Percentiles rank a stretch among this genome's conserved stretches.
Conservation (phyloP, 1,284 basidiomycete species). For the Golubevia pallescens region DNA sequence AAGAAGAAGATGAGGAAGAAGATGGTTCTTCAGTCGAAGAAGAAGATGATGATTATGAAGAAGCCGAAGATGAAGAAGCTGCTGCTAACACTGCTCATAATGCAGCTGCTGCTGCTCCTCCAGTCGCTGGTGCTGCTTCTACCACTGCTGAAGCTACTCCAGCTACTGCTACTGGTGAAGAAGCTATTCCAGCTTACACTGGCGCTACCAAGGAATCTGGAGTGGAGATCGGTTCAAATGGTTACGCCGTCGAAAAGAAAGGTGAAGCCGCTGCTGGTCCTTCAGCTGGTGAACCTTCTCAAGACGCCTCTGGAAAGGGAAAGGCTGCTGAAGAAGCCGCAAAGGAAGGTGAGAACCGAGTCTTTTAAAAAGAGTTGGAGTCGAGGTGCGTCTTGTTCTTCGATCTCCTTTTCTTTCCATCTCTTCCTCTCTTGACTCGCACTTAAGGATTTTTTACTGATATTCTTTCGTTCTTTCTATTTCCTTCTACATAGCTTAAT, state of each 20-base stretch:
- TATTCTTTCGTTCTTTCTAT: no score
- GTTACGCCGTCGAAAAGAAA: conserved; percentile 57
- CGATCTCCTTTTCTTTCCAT: no score
- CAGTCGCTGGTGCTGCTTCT: no score
- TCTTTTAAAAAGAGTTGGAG: no score
- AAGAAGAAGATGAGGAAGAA: conserved; percentile 60
- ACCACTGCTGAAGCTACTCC: no score
- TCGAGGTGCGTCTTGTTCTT: no score
- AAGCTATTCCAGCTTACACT: conserved; percentile 54
- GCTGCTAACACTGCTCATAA: conserved; percentile 13
- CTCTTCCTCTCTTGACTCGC: no score
- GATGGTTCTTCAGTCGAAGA: conserved; percentile 38
- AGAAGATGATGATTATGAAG: conserved; percentile 48
- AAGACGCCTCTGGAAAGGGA: conserved; percentile 22
- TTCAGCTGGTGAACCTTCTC: conserved; percentile 40
- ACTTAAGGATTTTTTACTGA: no score
- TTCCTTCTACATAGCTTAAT: no score
- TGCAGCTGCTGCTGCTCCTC: conserved; percentile 25
- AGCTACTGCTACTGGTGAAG: conserved; percentile 26
- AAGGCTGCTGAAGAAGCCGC: neutral
- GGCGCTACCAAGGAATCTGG: conserved; percentile 26
- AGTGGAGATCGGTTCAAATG: conserved; percentile 37
- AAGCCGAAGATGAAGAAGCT: conserved; percentile 35
- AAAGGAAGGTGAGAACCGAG: no score
- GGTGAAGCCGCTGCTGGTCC: conserved; percentile 20